Evolutionary conservation across 73 alveolate genomes (phyloP), one percentile per base, ranked within the genome.

Genomic region (Uronychia setigera): DNA sequence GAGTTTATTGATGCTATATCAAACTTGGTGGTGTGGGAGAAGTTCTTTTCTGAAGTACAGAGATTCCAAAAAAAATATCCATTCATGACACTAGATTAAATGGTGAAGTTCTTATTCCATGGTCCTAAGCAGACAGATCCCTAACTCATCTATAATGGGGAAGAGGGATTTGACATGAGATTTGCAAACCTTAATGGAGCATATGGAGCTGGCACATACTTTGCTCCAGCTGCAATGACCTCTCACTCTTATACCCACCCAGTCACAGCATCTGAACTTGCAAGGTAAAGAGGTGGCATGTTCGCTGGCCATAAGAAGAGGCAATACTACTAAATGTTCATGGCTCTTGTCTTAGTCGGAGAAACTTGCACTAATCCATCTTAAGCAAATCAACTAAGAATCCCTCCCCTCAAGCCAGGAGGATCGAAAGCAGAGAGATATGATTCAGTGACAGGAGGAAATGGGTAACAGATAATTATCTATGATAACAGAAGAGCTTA

Each of bases 151-250:
- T 59, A 86, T 31, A 13, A 76, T 30, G 30, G 86, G 9, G 92
- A 86, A 1, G 92, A 86, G 46, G 92, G 92, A 28, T 86, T 86
- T 57, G 88, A 86, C 46, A 86, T 79, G 85, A 26, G 87, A 58
- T 86, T 79, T 60, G 81, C 81, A 1, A 26, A 28, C 27, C 58
- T 76, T 1, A 25, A 76, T 76, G 81, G 81, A 46, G 67, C 67
- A 5, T 76, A 30, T 31, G 81, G 81, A 5, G 28, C 28, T 9
- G 81, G 81, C 29, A 76, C 31, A 1, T 76, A 76, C 59, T 76
- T 76, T 76, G 81, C 59, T 29, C 9, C 25, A 76, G 30, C 28
- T 28, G 46, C 81, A 26, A 26, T 58, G 1, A 26, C 28, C 58
- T 76, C 81, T 19, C 5, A 46, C 67, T 11, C 67, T 19, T 46